These are phyloP conservation scores for Hygrophoropsis aurantiaca DNA, from an alignment of 768 basidiomycete species.

Conservation along the genomic window DNA sequence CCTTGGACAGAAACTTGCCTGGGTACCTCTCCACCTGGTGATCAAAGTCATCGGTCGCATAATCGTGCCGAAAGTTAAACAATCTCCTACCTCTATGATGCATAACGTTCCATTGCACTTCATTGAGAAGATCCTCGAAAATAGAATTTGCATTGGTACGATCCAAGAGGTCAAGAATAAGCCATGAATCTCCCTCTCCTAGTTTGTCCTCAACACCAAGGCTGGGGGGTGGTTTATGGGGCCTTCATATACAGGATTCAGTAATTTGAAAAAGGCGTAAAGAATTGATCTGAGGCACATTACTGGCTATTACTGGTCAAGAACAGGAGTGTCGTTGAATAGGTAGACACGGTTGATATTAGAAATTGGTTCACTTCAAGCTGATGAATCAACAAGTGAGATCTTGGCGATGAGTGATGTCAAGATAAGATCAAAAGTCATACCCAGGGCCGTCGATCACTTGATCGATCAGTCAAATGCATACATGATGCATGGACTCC, in stretches of 20 bases:
- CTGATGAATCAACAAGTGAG: neutral
- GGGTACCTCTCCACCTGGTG: conserved; percentile 70
- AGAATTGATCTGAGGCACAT: too few species aligned
- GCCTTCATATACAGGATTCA: neutral
- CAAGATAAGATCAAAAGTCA: too few species aligned
- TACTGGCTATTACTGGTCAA: too few species aligned
- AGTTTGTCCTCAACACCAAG: conserved; percentile 40
- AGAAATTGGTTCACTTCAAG: too few species aligned
- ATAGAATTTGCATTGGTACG: conserved; percentile 55
- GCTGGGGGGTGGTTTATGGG: conserved; percentile 15
- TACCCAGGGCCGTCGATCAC: too few species aligned
- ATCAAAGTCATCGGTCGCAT: neutral
- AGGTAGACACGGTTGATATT: too few species aligned
- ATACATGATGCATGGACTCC: too few species aligned
- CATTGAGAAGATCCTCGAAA: conserved; percentile 56
- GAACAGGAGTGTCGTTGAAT: too few species aligned
- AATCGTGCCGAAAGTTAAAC: neutral
- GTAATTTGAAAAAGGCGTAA: too few species aligned
- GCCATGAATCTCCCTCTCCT: conserved; percentile 67
- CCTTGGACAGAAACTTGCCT: conserved; percentile 65
- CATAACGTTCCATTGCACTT: conserved; percentile 77
- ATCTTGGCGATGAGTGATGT: too few species aligned
- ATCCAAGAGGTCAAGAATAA: conserved; percentile 60
- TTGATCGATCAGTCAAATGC: too few species aligned
- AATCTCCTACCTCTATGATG: conserved; percentile 58